Percentiles rank a stretch among this genome's conserved stretches.
Evolutionary conservation across 106 monocot species (phyloP).

Genomic region (Agapanthus africanus): DNA sequence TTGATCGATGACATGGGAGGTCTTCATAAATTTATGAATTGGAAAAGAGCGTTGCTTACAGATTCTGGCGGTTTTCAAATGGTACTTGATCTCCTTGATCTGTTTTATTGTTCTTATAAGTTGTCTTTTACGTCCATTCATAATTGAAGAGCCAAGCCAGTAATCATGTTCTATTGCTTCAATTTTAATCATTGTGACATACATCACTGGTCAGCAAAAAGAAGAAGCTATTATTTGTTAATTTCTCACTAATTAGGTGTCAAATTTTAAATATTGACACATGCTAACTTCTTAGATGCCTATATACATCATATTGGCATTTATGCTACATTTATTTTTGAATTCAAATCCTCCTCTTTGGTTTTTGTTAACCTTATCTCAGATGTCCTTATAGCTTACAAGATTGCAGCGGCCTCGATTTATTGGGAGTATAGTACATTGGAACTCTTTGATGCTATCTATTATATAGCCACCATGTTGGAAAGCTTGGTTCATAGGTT

Average conservation of each 20-base stretch:
- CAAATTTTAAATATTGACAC: neutral
- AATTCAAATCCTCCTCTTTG: neutral
- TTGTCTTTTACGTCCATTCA: neutral
- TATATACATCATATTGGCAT: neutral
- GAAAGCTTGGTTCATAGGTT: neutral
- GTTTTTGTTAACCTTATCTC: neutral
- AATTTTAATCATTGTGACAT: no score
- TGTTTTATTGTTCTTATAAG: conserved; percentile 1
- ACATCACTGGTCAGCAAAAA: no score
- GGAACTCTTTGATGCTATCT: neutral
- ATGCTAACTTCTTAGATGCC: neutral
- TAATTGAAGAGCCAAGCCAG: neutral
- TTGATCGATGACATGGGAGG: conserved; percentile 93
- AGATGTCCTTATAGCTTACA: no score
- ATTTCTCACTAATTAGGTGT: neutral
- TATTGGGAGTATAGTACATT: neutral
- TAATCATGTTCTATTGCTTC: neutral
- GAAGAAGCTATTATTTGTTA: neutral
- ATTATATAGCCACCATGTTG: neutral
- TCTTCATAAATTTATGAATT: conserved; percentile 99
- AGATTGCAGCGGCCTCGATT: neutral
- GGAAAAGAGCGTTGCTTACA: conserved; percentile 92
- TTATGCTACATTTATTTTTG: neutral
- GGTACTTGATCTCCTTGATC: conserved; percentile 34
- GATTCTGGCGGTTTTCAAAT: conserved; percentile 99